phyloP scores from a whole-genome alignment of 257 asterid genomes.

The Plantago elongata region DNA sequence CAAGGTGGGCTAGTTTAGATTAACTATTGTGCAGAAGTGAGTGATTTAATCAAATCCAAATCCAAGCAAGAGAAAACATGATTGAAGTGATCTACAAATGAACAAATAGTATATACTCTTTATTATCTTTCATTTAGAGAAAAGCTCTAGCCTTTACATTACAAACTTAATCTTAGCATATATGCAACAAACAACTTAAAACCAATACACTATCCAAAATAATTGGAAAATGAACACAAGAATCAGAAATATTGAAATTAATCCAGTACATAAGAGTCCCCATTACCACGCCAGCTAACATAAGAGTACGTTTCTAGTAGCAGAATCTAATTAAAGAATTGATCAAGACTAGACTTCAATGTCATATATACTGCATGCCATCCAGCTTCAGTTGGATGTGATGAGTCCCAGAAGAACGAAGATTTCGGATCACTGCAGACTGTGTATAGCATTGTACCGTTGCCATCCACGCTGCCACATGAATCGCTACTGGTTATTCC shows the following conservation, averaged over 20 bases:
- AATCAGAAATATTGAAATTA: not conserved
- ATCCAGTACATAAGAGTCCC: too few species aligned
- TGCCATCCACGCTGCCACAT: constrained; percentile 51
- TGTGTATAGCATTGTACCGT: constrained; percentile 59
- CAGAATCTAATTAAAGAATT: constrained; percentile 20
- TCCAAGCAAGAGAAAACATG: too few species aligned
- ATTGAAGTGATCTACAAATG: too few species aligned
- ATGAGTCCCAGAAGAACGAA: constrained; percentile 72
- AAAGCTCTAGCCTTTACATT: too few species aligned
- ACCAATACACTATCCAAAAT: not conserved
- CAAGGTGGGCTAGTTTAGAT: too few species aligned
- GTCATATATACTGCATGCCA: constrained; percentile 57
- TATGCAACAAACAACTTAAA: not conserved
- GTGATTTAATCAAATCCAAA: too few species aligned
- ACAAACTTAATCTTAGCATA: not conserved
- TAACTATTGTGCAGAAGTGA: too few species aligned
- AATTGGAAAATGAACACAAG: constrained; percentile 3
- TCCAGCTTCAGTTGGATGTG: constrained; percentile 91
- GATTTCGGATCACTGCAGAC: constrained; percentile 56
- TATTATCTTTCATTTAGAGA: too few species aligned
- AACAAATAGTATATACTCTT: too few species aligned
- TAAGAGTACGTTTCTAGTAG: not conserved
- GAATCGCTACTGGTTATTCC: constrained; percentile 38
- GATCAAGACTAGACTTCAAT: constrained; percentile 38
- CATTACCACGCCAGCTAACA: not conserved